These are phyloP conservation scores for Termitomyces sp. DNA, from an alignment of 768 basidiomycete species.

Conservation along the genomic window DNA sequence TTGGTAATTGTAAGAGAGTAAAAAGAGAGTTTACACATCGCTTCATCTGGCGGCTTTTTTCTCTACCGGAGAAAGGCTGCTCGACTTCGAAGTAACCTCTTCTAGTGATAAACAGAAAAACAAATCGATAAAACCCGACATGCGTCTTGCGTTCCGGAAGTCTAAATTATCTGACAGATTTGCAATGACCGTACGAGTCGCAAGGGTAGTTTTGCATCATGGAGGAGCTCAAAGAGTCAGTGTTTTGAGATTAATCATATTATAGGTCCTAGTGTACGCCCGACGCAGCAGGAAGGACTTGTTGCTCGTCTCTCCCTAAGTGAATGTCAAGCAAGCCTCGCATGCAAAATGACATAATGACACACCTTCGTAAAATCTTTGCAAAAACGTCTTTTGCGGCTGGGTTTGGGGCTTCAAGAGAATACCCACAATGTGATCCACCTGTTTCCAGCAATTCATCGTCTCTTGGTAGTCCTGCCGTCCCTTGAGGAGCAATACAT, in stretches of 20 bases:
- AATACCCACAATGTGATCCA: slow-evolving; percentile 72
- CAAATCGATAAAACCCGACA: not conserved
- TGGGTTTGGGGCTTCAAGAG: slow-evolving; percentile 44
- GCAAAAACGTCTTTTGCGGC: slow-evolving; percentile 61
- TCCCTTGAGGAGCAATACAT: slow-evolving; percentile 80
- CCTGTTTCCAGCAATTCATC: slow-evolving; percentile 91
- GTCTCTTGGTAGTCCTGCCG: slow-evolving; percentile 91
- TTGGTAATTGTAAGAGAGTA: no score
- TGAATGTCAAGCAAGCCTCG: not conserved
- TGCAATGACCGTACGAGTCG: not conserved
- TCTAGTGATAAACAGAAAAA: not conserved
- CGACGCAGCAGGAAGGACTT: slow-evolving; percentile 63
- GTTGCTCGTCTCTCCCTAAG: slow-evolving; percentile 73
- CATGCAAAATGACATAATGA: slow-evolving; percentile 10
- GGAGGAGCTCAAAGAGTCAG: not conserved
- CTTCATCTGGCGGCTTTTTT: not conserved
- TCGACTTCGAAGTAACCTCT: no score
- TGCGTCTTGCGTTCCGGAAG: not conserved
- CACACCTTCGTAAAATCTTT: slow-evolving; percentile 82
- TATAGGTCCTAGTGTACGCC: slow-evolving; percentile 23
- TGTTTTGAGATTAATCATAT: not conserved
- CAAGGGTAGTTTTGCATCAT: not conserved
- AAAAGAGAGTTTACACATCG: not conserved
- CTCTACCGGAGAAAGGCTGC: not conserved
- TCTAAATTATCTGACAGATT: not conserved